Conservation (phyloP, 2,329 filamentous ascomycete genomes). For the Penicillium sp. region DNA sequence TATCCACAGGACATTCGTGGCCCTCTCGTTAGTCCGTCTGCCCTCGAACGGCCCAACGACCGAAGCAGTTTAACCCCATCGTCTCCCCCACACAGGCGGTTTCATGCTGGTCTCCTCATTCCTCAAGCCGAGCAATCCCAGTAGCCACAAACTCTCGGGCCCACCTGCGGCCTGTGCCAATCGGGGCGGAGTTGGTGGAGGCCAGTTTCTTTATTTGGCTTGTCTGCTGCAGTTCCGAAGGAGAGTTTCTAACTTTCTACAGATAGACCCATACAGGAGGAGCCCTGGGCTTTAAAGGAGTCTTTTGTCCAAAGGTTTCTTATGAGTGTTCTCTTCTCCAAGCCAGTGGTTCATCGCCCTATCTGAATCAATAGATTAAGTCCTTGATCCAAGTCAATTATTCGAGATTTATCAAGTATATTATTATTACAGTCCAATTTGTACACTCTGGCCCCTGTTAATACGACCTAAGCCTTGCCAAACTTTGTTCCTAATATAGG, state of each 20-base stretch:
- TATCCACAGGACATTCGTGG: constrained; percentile 1
- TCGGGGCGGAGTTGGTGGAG: not conserved
- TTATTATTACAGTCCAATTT: not conserved
- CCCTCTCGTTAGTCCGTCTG: not conserved
- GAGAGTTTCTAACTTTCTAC: constrained; percentile 1
- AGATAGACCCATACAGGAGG: too few relatives aligned
- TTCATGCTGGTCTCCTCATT: not conserved
- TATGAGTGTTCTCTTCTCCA: not conserved
- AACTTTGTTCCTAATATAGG: not conserved
- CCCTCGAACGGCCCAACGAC: not conserved
- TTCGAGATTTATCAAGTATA: not conserved
- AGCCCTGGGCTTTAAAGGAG: too few relatives aligned
- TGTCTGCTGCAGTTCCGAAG: not conserved
- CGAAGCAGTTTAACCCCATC: not conserved
- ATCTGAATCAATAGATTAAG: not conserved
- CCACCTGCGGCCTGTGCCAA: not conserved
- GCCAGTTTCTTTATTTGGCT: constrained; percentile 1
- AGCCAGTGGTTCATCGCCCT: not conserved
- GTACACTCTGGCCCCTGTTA: not conserved
- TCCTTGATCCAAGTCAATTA: not conserved
- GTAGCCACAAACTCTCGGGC: constrained; percentile 1
- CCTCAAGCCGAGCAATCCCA: not conserved
- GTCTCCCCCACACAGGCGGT: constrained; percentile 2
- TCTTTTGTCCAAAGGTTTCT: not conserved
- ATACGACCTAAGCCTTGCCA: not conserved